phyloP scores from a whole-genome alignment of 257 asterid genomes.

The Pogostemon cablin region DNA sequence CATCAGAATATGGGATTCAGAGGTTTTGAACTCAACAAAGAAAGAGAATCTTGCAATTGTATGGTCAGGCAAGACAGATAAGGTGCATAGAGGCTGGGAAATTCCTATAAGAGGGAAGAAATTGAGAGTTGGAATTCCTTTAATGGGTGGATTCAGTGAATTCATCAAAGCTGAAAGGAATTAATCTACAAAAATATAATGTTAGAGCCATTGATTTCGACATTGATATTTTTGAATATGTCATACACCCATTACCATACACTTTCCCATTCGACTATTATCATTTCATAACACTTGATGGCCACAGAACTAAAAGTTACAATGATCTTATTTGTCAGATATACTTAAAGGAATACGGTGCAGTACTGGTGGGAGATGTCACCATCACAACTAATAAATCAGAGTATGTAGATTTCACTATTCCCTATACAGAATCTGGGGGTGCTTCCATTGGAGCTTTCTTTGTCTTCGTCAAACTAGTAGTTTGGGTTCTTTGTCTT shows the following conservation, averaged over 20 bases:
- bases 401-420: conserved; percentile 40
- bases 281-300: conserved; percentile 22
- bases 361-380: conserved; percentile 46
- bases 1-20: conserved; percentile 37
- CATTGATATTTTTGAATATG: conserved; percentile 46
- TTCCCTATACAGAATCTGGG: conserved; percentile 48
- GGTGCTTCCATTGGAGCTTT: conserved; percentile 42
- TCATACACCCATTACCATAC: conserved; percentile 41
- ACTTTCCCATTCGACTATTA: conserved; percentile 37
- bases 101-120: conserved; percentile 42
- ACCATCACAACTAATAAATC: conserved; percentile 42
- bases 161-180: conserved; percentile 41
- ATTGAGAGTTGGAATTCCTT: conserved; percentile 48
- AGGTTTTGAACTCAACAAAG: conserved; percentile 19
- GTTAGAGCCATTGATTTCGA: conserved; percentile 45
- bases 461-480: conserved; percentile 46
- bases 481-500: conserved; percentile 62
- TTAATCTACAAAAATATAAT: conserved; percentile 24
- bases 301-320: conserved; percentile 28
- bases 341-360: conserved; percentile 35
- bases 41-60: conserved; percentile 40
- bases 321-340: conserved; percentile 41
- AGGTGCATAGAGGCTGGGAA: conserved; percentile 48
- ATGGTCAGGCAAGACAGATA: conserved; percentile 48
- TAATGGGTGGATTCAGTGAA: conserved; percentile 41